phyloP scores from a whole-genome alignment of 1,284 basidiomycete species.

The Tremellales sp. region DNA sequence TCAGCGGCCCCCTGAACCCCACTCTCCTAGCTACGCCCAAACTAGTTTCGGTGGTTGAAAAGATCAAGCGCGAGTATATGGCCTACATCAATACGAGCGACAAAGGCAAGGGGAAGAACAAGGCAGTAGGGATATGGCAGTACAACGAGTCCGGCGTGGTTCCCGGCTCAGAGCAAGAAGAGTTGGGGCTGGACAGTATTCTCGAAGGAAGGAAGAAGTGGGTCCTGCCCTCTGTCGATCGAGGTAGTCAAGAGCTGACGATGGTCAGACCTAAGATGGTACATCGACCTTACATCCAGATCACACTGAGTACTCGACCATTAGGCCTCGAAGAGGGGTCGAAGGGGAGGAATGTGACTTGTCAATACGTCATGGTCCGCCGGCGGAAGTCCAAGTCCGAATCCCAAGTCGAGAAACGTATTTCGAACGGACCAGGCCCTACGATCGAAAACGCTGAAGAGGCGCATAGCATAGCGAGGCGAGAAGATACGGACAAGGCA shows the following conservation, averaged over 20 bases:
- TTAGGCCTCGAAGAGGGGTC: slow-evolving; percentile 46
- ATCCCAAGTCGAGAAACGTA: background rate
- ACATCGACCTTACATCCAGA: slow-evolving; percentile 67
- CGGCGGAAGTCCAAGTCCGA: slow-evolving; percentile 24
- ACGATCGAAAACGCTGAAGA: background rate
- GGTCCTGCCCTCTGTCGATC: slow-evolving; percentile 31
- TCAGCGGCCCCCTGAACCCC: slow-evolving; percentile 6
- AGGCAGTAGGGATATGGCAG: slow-evolving; percentile 59
- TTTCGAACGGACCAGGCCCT: no score
- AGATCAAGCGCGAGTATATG: slow-evolving; percentile 74
- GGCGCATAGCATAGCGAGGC: background rate
- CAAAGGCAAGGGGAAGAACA: slow-evolving; percentile 31
- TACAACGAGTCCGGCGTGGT: slow-evolving; percentile 68
- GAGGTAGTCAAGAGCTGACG: background rate
- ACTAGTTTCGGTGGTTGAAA: slow-evolving; percentile 72
- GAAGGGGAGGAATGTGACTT: slow-evolving; percentile 22
- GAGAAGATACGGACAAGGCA: background rate
- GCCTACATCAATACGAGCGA: background rate
- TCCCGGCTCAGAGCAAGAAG: slow-evolving; percentile 8
- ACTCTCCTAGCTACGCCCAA: slow-evolving; percentile 57
- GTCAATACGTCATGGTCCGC: slow-evolving; percentile 38
- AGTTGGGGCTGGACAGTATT: slow-evolving; percentile 24
- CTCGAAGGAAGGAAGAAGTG: slow-evolving; percentile 59
- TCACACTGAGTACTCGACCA: slow-evolving; percentile 60
- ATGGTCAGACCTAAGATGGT: slow-evolving; percentile 58